Evolutionary conservation across 257 asterid species (phyloP).

Genomic region (Jasminum sambac): DNA sequence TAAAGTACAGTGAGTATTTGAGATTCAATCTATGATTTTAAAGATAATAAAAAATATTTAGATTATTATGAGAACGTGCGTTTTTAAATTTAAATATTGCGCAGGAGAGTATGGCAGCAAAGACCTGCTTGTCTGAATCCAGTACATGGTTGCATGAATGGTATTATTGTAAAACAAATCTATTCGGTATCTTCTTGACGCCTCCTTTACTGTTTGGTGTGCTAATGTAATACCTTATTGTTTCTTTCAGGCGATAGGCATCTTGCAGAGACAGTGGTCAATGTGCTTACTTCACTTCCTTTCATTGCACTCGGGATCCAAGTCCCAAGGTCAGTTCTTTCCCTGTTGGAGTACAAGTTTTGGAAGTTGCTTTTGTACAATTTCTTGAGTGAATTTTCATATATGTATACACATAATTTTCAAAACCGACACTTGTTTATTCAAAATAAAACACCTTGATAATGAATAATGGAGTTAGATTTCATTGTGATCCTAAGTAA

Average conservation of each 20-base stretch:
- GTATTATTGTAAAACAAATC: slow-evolving; percentile 31
- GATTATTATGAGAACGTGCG: background rate
- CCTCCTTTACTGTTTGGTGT: slow-evolving; percentile 11
- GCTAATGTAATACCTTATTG: slow-evolving; percentile 12
- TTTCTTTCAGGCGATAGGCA: slow-evolving; percentile 59
- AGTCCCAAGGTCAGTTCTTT: slow-evolving; percentile 60
- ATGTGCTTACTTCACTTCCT: slow-evolving; percentile 90
- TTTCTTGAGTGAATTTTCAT: too few relatives aligned
- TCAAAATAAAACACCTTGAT: too few relatives aligned
- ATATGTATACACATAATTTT: too few relatives aligned
- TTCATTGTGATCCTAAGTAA: too few relatives aligned
- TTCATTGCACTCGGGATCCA: slow-evolving; percentile 81
- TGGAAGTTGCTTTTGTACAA: too few relatives aligned
- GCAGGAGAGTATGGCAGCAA: slow-evolving; percentile 81
- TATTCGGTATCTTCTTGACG: background rate
- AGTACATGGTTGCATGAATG: slow-evolving; percentile 53
- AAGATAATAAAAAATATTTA: background rate
- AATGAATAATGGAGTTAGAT: too few relatives aligned
- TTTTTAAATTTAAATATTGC: slow-evolving; percentile 27
- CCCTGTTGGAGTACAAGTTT: too few relatives aligned
- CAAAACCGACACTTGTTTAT: too few relatives aligned
- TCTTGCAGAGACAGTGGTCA: slow-evolving; percentile 61
- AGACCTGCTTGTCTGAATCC: slow-evolving; percentile 83
- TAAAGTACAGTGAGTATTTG: slow-evolving; percentile 52
- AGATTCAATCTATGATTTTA: background rate